Percentiles rank a stretch among this genome's conserved stretches.
Evolutionary conservation across 2,329 filamentous ascomycete genomes (phyloP).

Genomic region (Phoma sp.): DNA sequence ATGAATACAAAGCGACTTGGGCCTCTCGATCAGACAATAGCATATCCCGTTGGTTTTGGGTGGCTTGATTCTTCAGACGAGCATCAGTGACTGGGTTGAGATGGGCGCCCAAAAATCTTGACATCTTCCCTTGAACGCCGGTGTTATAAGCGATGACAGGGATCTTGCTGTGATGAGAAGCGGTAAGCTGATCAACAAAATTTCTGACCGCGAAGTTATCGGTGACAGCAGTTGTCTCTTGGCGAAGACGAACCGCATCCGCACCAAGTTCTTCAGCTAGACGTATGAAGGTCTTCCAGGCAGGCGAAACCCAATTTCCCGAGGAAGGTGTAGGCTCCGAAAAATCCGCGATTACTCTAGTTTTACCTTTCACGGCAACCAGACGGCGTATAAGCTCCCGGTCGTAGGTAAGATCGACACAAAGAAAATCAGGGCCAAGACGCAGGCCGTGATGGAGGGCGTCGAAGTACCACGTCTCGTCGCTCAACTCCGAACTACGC

Average conservation of each 20-base stretch:
- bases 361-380: not conserved
- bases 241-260: not conserved
- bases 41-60: not conserved
- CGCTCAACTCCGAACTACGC: not conserved
- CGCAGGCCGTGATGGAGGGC: not conserved
- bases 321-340: not conserved
- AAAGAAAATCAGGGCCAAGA: not conserved
- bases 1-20: not conserved
- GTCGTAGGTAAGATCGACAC: not conserved
- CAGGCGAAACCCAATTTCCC: not conserved
- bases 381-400: not conserved
- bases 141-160: slow-evolving; percentile 1
- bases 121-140: not conserved
- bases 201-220: slow-evolving; percentile 3
- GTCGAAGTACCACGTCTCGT: not conserved
- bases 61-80: not conserved
- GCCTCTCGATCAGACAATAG: not conserved
- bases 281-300: not conserved
- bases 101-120: not conserved
- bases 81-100: not conserved
- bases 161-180: not conserved
- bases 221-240: not conserved
- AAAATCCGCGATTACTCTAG: not conserved
- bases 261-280: not conserved
- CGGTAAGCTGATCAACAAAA: not conserved